Evolutionary conservation across 2,329 filamentous ascomycete genomes (phyloP), one percentile per base, ranked within the genome.

Genomic region (Seiridium unicorne): DNA sequence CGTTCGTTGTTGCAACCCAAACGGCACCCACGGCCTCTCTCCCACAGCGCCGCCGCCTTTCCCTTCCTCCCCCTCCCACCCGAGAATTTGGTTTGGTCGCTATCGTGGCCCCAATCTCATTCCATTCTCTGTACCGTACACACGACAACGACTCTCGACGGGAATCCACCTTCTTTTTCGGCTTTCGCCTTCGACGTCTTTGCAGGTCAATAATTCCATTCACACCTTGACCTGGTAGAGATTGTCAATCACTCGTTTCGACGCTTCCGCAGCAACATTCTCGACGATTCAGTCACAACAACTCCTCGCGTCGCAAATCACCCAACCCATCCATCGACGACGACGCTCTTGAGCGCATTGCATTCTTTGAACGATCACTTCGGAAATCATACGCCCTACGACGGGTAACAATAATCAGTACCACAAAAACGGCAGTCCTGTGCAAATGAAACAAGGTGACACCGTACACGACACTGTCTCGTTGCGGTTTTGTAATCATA

Each of bases 331-430:
- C 38, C 6, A 31, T 18, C 53, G 32, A 57, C 59, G 53, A 62
- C 63, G 47, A 65, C 66, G 63, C 61, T 58, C 62, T 62, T 62
- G 58, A 59, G 66, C 65, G 62, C 61, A 64, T 65, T 69, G 61
- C 68, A 59, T 68, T 69, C 68, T 65, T 66, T 51, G 38, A n/a
- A 13, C 51, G 32, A 40, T 26, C 18, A 26, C 18, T 26, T 26
- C 18, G 18, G 18, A 26, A 26, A 31, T 31, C 32, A 40, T 11
- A 26, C 36, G 34, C 4, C 36, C 51, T 40, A 13, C n/a, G 31
- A 34, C 31, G n/a, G 18, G 46, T n/a, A n/a, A 31, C 38, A 13
- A 9, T 31, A 53, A 36, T 8, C 13, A 38, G 34, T 35, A 34
- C 9, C 9, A 35, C 51, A 13, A 13, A 36, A 13, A 4, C 51